These are phyloP conservation scores for Daldinia decipiens DNA, from an alignment of 495 filamentous ascomycete species.

Conservation along the genomic window DNA sequence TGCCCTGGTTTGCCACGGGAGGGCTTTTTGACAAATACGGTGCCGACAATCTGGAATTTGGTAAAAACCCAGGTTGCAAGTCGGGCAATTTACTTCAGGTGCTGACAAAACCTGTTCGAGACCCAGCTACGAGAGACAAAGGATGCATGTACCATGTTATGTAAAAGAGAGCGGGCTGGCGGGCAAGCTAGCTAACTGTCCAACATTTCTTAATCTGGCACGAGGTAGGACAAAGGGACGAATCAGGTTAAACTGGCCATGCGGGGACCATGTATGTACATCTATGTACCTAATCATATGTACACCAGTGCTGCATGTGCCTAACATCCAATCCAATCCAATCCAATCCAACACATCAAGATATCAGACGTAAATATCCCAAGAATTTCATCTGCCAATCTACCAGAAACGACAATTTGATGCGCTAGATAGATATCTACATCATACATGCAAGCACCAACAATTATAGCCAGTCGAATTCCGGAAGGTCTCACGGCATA, in stretches of 20 bases:
- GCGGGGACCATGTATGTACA: slow-evolving; percentile 7
- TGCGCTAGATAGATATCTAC: slow-evolving; percentile 5
- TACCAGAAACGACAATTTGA: background rate
- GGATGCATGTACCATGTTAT: slow-evolving; percentile 5
- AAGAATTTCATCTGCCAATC: background rate
- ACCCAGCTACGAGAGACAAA: slow-evolving; percentile 3
- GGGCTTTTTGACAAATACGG: background rate
- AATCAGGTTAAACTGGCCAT: slow-evolving; percentile 34
- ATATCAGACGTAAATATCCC: background rate
- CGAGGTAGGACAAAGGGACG: slow-evolving; percentile 45
- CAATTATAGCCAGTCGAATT: background rate
- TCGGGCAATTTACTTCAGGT: slow-evolving; percentile 30
- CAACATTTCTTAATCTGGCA: slow-evolving; percentile 44
- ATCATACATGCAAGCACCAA: slow-evolving; percentile 6
- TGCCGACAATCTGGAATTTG: slow-evolving; percentile 35
- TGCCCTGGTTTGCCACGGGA: slow-evolving; percentile 14
- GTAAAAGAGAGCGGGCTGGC: slow-evolving; percentile 1
- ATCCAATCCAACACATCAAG: background rate
- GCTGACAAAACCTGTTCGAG: slow-evolving; percentile 43
- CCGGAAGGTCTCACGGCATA: slow-evolving; percentile 16
- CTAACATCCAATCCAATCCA: background rate
- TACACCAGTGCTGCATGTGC: background rate
- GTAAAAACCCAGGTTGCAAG: slow-evolving; percentile 19
- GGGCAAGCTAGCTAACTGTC: slow-evolving; percentile 23
- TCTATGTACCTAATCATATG: slow-evolving; percentile 1